Evolutionary conservation across 768 basidiomycete genomes (phyloP).

Genomic region (Cytidiella melzeri): DNA sequence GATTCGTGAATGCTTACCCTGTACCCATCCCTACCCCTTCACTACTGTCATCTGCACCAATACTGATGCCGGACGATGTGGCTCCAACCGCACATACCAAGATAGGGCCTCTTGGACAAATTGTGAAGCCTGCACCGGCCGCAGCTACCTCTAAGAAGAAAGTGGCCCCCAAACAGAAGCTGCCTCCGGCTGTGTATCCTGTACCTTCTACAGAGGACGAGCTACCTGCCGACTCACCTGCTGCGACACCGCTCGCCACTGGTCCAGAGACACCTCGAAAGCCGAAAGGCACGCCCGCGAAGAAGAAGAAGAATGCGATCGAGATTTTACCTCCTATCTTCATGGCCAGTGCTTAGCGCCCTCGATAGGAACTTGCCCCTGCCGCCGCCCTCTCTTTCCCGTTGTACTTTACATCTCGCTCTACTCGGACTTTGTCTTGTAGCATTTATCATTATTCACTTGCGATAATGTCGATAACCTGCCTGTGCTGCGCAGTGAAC

Average conservation of each 20-base stretch:
- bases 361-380: not conserved
- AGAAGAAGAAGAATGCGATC: slow-evolving; percentile 21
- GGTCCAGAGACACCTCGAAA: slow-evolving; percentile 17
- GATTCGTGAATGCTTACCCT: slow-evolving; percentile 5
- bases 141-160: slow-evolving; percentile 53
- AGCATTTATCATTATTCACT: not conserved
- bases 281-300: slow-evolving; percentile 17
- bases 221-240: slow-evolving; percentile 6
- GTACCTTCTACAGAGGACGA: not conserved
- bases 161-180: slow-evolving; percentile 25
- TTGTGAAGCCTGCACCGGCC: slow-evolving; percentile 45
- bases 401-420: not conserved
- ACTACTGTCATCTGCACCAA: slow-evolving; percentile 16
- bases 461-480: not conserved
- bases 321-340: slow-evolving; percentile 24
- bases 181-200: not conserved
- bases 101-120: slow-evolving; percentile 76
- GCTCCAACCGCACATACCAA: slow-evolving; percentile 56
- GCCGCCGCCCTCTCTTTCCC: not conserved
- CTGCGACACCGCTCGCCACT: slow-evolving; percentile 3
- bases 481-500: not conserved
- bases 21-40: slow-evolving; percentile 12
- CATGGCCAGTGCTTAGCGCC: slow-evolving; percentile 22
- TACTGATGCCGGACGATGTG: slow-evolving; percentile 58
- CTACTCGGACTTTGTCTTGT: not conserved